Evolutionary conservation across 2,329 filamentous ascomycete genomes (phyloP).

Genomic region (Chaetomium olivaceum): DNA sequence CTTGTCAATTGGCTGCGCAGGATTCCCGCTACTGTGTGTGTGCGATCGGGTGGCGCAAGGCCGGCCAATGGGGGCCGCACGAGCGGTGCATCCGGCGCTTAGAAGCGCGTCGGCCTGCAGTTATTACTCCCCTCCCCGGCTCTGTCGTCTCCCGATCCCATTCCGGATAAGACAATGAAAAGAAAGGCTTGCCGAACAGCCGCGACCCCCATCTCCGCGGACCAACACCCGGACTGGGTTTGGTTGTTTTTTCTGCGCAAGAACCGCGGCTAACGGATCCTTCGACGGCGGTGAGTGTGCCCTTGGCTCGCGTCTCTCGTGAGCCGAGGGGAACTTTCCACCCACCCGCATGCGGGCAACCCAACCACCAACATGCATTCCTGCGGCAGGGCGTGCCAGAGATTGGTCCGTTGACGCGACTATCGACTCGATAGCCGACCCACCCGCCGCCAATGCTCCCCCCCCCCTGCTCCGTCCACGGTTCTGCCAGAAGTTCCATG

Average conservation of each 20-base stretch:
- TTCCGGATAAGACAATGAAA: slow-evolving; percentile 3
- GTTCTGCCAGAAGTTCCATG: slow-evolving; percentile 18
- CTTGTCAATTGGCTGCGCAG: slow-evolving; percentile 27
- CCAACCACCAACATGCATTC: slow-evolving; percentile 14
- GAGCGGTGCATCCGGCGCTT: slow-evolving; percentile 28
- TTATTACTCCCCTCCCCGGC: neutral
- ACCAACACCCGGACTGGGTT: too few relatives aligned
- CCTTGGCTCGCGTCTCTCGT: neutral
- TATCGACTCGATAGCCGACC: slow-evolving; percentile 24
- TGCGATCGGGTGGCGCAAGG: slow-evolving; percentile 29
- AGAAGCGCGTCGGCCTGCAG: slow-evolving; percentile 32
- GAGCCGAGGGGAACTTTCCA: slow-evolving; percentile 4
- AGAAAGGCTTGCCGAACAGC: slow-evolving; percentile 19
- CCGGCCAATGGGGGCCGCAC: slow-evolving; percentile 24
- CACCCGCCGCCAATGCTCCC: neutral
- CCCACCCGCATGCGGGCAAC: neutral
- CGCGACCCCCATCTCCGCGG: slow-evolving; percentile 18
- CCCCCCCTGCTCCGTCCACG: neutral
- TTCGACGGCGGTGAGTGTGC: slow-evolving; percentile 8
- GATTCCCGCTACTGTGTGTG: slow-evolving; percentile 15
- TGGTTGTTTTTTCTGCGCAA: slow-evolving; percentile 3
- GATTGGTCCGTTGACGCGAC: slow-evolving; percentile 28
- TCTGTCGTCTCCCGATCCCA: slow-evolving; percentile 15
- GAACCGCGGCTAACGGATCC: slow-evolving; percentile 10
- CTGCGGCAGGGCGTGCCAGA: slow-evolving; percentile 17